Evolutionary conservation across 2,329 filamentous ascomycete species (phyloP).

Genomic region (Coniochaeta sp.): DNA sequence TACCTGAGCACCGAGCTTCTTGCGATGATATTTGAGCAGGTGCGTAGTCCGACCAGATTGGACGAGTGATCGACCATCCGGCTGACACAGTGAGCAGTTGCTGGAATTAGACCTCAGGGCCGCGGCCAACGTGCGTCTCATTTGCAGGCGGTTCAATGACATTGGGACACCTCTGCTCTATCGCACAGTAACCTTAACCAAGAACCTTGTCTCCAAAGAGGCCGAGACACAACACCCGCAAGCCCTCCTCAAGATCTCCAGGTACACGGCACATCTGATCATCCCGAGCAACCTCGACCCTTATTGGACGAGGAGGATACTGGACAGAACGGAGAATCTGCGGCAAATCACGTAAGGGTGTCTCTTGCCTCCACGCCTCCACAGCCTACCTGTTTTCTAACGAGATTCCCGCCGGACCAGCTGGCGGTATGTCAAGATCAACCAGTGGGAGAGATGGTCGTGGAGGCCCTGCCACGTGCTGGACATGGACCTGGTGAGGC

Average conservation of each 20-base stretch:
- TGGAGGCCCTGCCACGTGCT: conserved; percentile 34
- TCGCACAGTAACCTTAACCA: conserved; percentile 28
- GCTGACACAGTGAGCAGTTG: conserved; percentile 22
- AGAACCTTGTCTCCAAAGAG: conserved; percentile 25
- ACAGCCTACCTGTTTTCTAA: not conserved
- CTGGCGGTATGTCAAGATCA: conserved; percentile 29
- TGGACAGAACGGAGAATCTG: conserved; percentile 27
- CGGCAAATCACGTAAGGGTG: conserved; percentile 29
- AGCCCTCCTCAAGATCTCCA: conserved; percentile 26
- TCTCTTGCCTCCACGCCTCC: not conserved
- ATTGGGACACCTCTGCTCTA: conserved; percentile 36
- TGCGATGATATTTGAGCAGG: conserved; percentile 33
- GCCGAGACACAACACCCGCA: conserved; percentile 24
- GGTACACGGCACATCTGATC: conserved; percentile 30
- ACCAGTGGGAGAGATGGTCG: conserved; percentile 16
- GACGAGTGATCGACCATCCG: conserved; percentile 3
- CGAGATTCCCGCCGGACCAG: conserved; percentile 13
- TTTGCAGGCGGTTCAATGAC: conserved; percentile 31
- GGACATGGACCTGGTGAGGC: conserved; percentile 19
- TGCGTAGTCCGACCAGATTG: conserved; percentile 11
- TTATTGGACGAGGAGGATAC: conserved; percentile 23
- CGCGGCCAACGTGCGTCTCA: conserved; percentile 24
- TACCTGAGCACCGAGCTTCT: conserved; percentile 35
- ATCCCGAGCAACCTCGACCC: conserved; percentile 28
- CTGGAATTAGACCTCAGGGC: conserved; percentile 26